Evolutionary conservation across 768 basidiomycete species (phyloP).

Genomic region (Leccinum uliginosum): DNA sequence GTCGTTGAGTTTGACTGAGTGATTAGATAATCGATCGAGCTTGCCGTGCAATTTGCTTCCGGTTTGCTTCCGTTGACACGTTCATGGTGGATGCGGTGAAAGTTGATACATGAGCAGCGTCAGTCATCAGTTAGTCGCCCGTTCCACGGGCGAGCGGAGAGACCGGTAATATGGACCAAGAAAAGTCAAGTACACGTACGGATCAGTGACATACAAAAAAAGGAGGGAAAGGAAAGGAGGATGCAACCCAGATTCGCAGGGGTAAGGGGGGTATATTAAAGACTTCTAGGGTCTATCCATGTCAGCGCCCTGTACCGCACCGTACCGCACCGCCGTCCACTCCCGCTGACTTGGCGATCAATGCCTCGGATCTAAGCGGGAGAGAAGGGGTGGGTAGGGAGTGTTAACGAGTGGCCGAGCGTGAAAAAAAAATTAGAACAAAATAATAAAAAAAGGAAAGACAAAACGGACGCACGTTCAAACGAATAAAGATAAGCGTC

Average conservation of each 20-base stretch:
- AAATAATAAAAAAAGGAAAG: background rate
- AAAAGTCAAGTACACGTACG: background rate
- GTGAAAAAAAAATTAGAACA: background rate
- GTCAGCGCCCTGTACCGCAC: background rate
- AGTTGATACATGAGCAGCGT: background rate
- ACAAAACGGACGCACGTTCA: slow-evolving; percentile 2
- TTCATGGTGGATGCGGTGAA: background rate
- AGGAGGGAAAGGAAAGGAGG: background rate
- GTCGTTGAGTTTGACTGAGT: slow-evolving; percentile 12
- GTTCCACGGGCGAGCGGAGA: background rate
- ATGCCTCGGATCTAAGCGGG: background rate
- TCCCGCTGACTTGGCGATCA: background rate
- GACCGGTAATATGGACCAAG: background rate
- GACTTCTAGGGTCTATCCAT: background rate
- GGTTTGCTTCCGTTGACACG: background rate
- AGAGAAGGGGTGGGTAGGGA: background rate
- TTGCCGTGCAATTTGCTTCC: background rate
- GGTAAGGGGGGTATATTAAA: background rate
- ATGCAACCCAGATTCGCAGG: background rate
- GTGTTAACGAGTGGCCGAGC: background rate
- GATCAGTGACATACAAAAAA: background rate
- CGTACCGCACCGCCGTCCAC: background rate
- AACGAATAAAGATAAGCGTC: background rate
- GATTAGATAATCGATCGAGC: background rate
- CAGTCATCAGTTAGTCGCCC: no score